Conservation (phyloP, 2,329 filamentous ascomycete genomes). For the Aspergillus sp. region DNA sequence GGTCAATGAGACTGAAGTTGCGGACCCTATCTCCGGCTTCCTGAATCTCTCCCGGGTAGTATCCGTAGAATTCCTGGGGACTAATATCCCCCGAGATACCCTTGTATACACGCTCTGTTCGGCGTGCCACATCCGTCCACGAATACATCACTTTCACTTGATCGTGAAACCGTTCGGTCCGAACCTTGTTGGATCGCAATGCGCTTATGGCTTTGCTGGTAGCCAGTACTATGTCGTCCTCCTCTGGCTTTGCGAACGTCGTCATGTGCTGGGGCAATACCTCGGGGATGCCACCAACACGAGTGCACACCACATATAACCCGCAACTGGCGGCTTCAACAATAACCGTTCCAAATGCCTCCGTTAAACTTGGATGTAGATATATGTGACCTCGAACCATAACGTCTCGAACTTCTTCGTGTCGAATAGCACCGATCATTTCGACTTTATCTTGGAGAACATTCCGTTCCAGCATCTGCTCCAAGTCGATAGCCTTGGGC, state of each 20-base stretch:
- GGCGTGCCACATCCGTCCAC: slow-evolving; percentile 91
- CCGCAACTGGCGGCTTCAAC: slow-evolving; percentile 96
- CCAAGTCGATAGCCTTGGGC: slow-evolving; percentile 93
- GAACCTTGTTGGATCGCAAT: slow-evolving; percentile 79
- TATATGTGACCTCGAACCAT: slow-evolving; percentile 98
- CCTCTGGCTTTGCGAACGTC: slow-evolving; percentile 92
- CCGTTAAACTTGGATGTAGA: slow-evolving; percentile 88
- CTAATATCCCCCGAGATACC: slow-evolving; percentile 84
- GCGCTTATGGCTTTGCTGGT: slow-evolving; percentile 87
- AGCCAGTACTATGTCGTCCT: slow-evolving; percentile 87
- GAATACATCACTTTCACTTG: slow-evolving; percentile 99
- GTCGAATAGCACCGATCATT: slow-evolving; percentile 85
- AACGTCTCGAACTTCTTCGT: slow-evolving; percentile 95
- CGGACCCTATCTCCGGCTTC: slow-evolving; percentile 72
- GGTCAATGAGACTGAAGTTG: slow-evolving; percentile 90
- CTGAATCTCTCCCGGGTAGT: slow-evolving; percentile 67
- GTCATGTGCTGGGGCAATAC: slow-evolving; percentile 97
- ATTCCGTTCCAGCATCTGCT: slow-evolving; percentile 96
- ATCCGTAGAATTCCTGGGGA: slow-evolving; percentile 85
- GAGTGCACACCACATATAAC: slow-evolving; percentile 92
- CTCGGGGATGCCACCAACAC: slow-evolving; percentile 94
- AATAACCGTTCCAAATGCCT: slow-evolving; percentile 96
- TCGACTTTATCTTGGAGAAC: slow-evolving; percentile 91
- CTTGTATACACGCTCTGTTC: slow-evolving; percentile 93
- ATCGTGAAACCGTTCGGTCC: slow-evolving; percentile 92